A percentile compares a stretch with the other conserved stretches of the same genome.
phyloP scores from a whole-genome alignment of 108 stramenopile genomes.

The Stephanodiscus triporus region DNA sequence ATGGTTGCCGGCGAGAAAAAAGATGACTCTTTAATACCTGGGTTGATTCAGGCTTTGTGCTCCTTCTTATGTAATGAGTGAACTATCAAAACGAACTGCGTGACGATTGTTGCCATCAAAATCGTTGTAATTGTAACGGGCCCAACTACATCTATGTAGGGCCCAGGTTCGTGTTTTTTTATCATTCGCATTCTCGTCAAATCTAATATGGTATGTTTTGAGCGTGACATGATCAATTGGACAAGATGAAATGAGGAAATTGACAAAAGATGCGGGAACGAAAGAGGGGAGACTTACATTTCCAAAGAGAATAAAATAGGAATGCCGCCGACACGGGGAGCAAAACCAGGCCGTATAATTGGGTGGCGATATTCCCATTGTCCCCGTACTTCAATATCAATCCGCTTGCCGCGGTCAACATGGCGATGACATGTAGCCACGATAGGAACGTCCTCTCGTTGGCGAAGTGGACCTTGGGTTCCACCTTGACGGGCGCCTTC shows the following conservation, averaged over 20 bases:
- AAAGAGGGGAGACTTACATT: slow-evolving; percentile 41
- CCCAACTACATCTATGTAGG: slow-evolving; percentile 57
- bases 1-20: neutral
- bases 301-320: slow-evolving; percentile 54
- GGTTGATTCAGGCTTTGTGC: neutral
- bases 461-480: slow-evolving; percentile 68
- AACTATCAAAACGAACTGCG: slow-evolving; percentile 55
- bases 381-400: slow-evolving; percentile 40
- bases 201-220: slow-evolving; percentile 15
- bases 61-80: slow-evolving; percentile 2
- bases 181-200: slow-evolving; percentile 52
- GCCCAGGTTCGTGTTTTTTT: slow-evolving; percentile 52
- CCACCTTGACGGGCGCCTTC: slow-evolving; percentile 68
- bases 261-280: neutral
- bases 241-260: slow-evolving; percentile 1
- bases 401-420: slow-evolving; percentile 37
- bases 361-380: slow-evolving; percentile 27
- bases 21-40: neutral
- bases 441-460: slow-evolving; percentile 80
- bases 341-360: slow-evolving; percentile 56
- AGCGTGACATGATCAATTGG: neutral
- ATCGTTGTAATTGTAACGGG: slow-evolving; percentile 51
- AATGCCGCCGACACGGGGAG: slow-evolving; percentile 62
- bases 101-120: slow-evolving; percentile 47
- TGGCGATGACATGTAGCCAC: slow-evolving; percentile 63